phyloP scores from a whole-genome alignment of 106 monocot genomes.

The Apostasia ramifera region DNA sequence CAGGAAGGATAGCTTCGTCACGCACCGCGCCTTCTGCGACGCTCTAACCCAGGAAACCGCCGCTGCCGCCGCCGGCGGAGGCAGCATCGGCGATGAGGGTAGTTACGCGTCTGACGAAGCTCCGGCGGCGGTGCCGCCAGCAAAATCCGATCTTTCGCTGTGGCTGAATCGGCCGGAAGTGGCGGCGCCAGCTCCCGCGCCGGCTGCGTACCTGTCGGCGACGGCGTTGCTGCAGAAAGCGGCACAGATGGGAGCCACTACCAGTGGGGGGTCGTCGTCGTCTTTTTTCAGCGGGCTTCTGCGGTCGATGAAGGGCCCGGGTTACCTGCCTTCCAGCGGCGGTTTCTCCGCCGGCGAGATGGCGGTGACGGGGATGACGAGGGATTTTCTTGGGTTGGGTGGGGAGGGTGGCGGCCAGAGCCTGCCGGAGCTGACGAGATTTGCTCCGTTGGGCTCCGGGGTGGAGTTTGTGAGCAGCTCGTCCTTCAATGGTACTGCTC shows the following conservation, averaged over 20 bases:
- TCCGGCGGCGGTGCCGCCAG: not conserved
- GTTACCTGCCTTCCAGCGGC: not conserved
- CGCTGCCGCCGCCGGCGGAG: not conserved
- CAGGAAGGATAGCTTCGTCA: slow-evolving; percentile 86
- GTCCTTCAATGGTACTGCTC: not conserved
- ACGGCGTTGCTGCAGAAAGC: slow-evolving; percentile 53
- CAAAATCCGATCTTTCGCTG: not conserved
- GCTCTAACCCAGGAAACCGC: slow-evolving; percentile 51
- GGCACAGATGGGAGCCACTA: slow-evolving; percentile 31
- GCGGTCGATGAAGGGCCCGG: slow-evolving; percentile 6
- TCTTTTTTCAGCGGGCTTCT: slow-evolving; percentile 8
- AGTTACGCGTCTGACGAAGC: slow-evolving; percentile 1
- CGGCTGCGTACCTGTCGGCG: slow-evolving; percentile 31
- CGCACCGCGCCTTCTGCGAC: slow-evolving; percentile 81
- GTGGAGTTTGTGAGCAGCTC: not conserved
- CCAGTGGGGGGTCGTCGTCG: slow-evolving; percentile 1
- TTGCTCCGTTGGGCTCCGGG: not conserved
- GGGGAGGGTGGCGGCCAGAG: not conserved
- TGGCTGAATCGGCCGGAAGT: not conserved
- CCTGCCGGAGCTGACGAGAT: not conserved
- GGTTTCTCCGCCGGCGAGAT: not conserved
- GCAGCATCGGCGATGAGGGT: not conserved
- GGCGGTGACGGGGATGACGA: not conserved
- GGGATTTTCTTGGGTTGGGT: slow-evolving; percentile 12
- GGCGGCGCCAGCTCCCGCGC: not conserved